These are phyloP conservation scores for Elsinoe fawcettii DNA, from an alignment of 2,329 filamentous ascomycete genomes.

Conservation along the genomic window DNA sequence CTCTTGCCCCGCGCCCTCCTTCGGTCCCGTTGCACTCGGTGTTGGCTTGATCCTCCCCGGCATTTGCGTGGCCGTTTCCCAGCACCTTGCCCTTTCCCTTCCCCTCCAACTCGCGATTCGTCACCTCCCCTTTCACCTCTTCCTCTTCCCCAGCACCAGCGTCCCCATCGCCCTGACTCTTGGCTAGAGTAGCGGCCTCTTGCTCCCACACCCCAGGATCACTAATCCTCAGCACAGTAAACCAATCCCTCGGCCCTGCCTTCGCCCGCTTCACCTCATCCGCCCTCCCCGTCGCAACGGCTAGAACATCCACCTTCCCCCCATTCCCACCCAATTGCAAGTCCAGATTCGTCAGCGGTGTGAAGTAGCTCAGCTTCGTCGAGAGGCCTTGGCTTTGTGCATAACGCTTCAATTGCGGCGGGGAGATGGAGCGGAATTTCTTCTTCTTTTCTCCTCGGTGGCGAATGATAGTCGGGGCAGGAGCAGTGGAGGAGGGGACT, in stretches of 20 bases:
- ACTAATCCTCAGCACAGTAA: constrained; percentile 35
- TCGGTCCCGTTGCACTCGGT: background rate
- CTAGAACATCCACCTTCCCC: constrained; percentile 37
- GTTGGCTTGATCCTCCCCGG: background rate
- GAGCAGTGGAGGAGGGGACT: background rate
- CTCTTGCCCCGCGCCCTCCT: background rate
- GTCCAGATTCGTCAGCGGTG: constrained; percentile 34
- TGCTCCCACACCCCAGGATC: constrained; percentile 30
- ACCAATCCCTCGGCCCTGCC: constrained; percentile 38
- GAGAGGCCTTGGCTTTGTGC: constrained; percentile 28
- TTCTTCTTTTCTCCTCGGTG: background rate
- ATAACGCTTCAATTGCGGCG: constrained; percentile 7
- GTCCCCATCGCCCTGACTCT: no score
- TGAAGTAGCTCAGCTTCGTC: constrained; percentile 40
- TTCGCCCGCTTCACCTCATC: constrained; percentile 32
- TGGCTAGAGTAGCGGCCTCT: background rate
- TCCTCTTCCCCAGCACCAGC: background rate
- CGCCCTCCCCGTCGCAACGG: constrained; percentile 33
- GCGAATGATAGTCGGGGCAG: background rate
- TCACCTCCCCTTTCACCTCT: background rate
- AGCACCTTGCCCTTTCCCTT: background rate
- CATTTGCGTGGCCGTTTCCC: background rate
- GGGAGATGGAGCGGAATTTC: constrained; percentile 14
- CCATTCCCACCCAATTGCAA: constrained; percentile 34
- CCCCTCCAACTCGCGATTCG: background rate